phyloP scores from a whole-genome alignment of 1,284 basidiomycete genomes.

The Fomes fomentarius region DNA sequence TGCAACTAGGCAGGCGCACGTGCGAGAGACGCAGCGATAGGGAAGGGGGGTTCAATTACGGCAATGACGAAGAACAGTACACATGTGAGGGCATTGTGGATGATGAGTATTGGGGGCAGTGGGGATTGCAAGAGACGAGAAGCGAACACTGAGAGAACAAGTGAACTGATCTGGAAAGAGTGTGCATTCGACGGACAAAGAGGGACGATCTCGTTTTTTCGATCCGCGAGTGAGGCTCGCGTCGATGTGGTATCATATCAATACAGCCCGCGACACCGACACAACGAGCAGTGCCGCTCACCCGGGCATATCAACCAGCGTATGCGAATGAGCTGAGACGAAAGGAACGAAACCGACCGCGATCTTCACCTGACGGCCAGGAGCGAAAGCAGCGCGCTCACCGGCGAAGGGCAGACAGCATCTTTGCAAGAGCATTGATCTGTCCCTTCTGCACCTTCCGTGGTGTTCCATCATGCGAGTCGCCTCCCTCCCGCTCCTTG shows the following conservation, averaged over 20 bases:
- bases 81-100: constrained; percentile 10
- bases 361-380: constrained; percentile 5
- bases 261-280: constrained; percentile 9
- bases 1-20: background rate
- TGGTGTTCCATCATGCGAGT: constrained; percentile 37
- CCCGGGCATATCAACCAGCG: background rate
- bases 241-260: constrained; percentile 20
- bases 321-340: constrained; percentile 1
- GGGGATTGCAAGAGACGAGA: constrained; percentile 1
- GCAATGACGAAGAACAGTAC: constrained; percentile 11
- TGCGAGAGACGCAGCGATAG: constrained; percentile 5
- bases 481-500: constrained; percentile 43
- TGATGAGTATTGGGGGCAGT: constrained; percentile 1
- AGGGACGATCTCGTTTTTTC: constrained; percentile 16
- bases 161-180: constrained; percentile 16
- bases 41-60: constrained; percentile 13
- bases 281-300: constrained; percentile 15
- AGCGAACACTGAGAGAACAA: background rate
- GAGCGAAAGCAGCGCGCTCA: constrained; percentile 36
- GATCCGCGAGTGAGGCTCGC: constrained; percentile 17
- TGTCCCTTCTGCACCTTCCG: constrained; percentile 85
- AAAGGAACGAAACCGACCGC: constrained; percentile 5
- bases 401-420: constrained; percentile 76
- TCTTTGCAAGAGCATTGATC: constrained; percentile 82
- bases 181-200: constrained; percentile 22